Base-by-base conservation (phyloP, 495 filamentous ascomycete species). In the Aspergillus ellipticus region DNA sequence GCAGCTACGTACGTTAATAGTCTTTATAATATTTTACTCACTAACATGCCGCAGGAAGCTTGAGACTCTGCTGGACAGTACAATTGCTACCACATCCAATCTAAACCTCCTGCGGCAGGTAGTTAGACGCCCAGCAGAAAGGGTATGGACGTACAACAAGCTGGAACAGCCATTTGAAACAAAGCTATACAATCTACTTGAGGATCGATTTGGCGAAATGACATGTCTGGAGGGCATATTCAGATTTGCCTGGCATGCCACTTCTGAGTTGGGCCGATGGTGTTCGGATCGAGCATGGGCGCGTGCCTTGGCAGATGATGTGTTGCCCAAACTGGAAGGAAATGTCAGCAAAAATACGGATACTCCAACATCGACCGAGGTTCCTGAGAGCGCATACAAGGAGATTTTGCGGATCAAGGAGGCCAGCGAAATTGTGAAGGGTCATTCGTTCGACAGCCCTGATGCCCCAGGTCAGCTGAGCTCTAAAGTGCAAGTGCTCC, bases 271-370 rank as follows among this genome's bases (percentile, higher is more conserved):
- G 10, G 92, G 94, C 6, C 68, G 75, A 21, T 99, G 94, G 94
- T 89, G 87, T 59, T 81, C 90, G n/a, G 93, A 99, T 66, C 74
- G 81, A 22, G 80, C 88, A 41, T 96, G 93, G 90, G 70, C 74
- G 21, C 80, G 87, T 46, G 84, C 84, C n/a, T 73, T 97, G 7
- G 74, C 74, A 0, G 85, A 90, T 22, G 80, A 85, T 6, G 80
- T 90, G 52, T 61, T 80, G 0, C 77, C 78, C 5, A 90, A 84
- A 57, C 65, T 91, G 7, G 82, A 88, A 71, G 79, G 52, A 73
- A 77, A 59, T 72, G 79, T 49, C 74, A 87, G 56, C 69, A 79
- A 37, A 64, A 70, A 37, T 67, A 72, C 64, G 49, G 42, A 65
- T 22, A 17, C 50, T 15, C 54, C 65, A 59, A 50, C 54, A 11